Percentiles rank a stretch among this genome's conserved stretches.
phyloP scores from a whole-genome alignment of 352 stramenopile genomes.

The Pythium folliculosum region DNA sequence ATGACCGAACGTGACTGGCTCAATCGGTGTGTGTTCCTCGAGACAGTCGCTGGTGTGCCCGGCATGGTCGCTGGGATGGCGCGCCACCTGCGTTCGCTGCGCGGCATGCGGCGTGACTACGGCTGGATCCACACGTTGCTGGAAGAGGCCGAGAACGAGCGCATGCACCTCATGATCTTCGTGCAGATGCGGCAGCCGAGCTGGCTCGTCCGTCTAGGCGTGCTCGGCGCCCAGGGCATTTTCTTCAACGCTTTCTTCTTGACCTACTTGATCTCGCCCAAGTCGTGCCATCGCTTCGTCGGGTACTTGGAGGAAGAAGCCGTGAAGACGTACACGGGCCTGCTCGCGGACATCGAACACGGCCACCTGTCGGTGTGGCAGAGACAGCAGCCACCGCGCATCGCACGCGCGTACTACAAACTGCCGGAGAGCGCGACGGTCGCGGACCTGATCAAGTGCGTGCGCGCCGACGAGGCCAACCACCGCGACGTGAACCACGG shows the following conservation, averaged over 20 bases:
- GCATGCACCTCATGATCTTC: conserved; percentile 93
- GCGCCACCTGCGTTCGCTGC: conserved; percentile 79
- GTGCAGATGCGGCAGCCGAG: conserved; percentile 87
- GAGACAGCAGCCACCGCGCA: conserved; percentile 58
- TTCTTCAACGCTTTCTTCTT: conserved; percentile 87
- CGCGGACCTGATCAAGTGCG: conserved; percentile 83
- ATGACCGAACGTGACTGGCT: conserved; percentile 73
- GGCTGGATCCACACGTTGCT: conserved; percentile 91
- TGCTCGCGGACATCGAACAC: conserved; percentile 86
- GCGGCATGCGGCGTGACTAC: conserved; percentile 79
- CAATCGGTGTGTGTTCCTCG: conserved; percentile 72
- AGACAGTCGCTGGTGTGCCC: conserved; percentile 70
- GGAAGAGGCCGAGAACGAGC: conserved; percentile 93
- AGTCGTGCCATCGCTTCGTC: conserved; percentile 90
- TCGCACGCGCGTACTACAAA: conserved; percentile 89
- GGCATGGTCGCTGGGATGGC: conserved; percentile 75
- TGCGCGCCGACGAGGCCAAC: conserved; percentile 89
- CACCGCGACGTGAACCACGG: conserved; percentile 90
- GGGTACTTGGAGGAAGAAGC: conserved; percentile 94
- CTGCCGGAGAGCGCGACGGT: conserved; percentile 72
- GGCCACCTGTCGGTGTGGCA: conserved; percentile 63
- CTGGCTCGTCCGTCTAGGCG: conserved; percentile 62
- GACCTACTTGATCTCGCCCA: conserved; percentile 87
- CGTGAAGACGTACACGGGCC: conserved; percentile 90
- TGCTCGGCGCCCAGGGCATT: conserved; percentile 80